Evolutionary conservation across 352 stramenopile genomes (phyloP).

Genomic region (Pythium vanterpoolii): DNA sequence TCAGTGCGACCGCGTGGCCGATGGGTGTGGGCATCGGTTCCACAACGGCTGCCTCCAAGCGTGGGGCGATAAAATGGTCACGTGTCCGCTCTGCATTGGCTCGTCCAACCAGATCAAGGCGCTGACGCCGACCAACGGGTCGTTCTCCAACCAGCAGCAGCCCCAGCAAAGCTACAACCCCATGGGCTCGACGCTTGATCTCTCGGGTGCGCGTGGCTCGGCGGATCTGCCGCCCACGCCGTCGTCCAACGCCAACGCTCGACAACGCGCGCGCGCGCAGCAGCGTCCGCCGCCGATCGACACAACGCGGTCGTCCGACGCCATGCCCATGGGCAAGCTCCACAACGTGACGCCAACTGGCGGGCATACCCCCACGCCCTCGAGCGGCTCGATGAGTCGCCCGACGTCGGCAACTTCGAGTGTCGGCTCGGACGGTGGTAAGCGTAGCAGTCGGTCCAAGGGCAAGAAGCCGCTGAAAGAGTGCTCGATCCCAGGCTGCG

Average conservation of each 20-base stretch:
- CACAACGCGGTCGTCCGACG: slow-evolving; percentile 18
- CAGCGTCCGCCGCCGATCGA: slow-evolving; percentile 25
- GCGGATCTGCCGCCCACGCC: slow-evolving; percentile 1
- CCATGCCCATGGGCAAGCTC: slow-evolving; percentile 20
- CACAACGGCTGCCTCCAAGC: slow-evolving; percentile 59
- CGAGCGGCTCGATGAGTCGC: slow-evolving; percentile 16
- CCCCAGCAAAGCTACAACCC: slow-evolving; percentile 17
- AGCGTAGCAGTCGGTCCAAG: slow-evolving; percentile 32
- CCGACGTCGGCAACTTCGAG: slow-evolving; percentile 23
- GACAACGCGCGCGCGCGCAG: slow-evolving; percentile 13
- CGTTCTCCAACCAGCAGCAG: slow-evolving; percentile 20
- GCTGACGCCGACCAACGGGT: slow-evolving; percentile 24
- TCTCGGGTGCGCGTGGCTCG: slow-evolving; percentile 7
- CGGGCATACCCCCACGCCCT: slow-evolving; percentile 11
- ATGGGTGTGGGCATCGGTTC: slow-evolving; percentile 66
- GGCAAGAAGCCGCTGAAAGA: slow-evolving; percentile 79
- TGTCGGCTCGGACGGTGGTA: slow-evolving; percentile 12
- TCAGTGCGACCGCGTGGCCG: slow-evolving; percentile 42
- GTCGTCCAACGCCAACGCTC: neutral
- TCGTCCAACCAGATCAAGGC: slow-evolving; percentile 17
- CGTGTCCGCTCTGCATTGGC: slow-evolving; percentile 20
- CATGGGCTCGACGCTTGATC: slow-evolving; percentile 9
- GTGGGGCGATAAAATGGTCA: slow-evolving; percentile 52
- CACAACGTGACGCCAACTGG: slow-evolving; percentile 1
- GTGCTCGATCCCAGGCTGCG: slow-evolving; percentile 71